phyloP scores from a whole-genome alignment of 1,284 basidiomycete genomes.

The Pseudomicrostroma phylloplanum region DNA sequence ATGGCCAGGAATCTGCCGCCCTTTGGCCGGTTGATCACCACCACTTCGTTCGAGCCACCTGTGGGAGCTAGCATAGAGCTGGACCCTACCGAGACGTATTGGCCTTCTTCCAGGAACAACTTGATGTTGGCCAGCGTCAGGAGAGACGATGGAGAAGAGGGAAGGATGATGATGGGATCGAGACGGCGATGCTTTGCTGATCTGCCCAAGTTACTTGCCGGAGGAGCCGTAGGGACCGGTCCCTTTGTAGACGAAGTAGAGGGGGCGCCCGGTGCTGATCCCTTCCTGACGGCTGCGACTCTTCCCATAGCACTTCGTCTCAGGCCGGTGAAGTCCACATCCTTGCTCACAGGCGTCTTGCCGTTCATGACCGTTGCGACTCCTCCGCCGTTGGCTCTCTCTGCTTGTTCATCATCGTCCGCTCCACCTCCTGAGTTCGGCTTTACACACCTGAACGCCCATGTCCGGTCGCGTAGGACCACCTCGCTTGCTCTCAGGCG shows the following conservation, averaged over 20 bases:
- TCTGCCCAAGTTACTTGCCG: neutral
- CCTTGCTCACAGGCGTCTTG: neutral
- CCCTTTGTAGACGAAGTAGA: conserved; percentile 12
- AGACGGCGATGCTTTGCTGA: conserved; percentile 40
- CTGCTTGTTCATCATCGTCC: neutral
- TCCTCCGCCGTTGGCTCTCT: neutral
- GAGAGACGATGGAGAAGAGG: conserved; percentile 85
- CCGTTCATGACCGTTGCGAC: neutral
- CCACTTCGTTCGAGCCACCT: conserved; percentile 30
- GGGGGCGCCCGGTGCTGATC: conserved; percentile 13
- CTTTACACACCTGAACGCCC: neutral
- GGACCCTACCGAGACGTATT: conserved; percentile 55
- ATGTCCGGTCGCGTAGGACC: conserved; percentile 29
- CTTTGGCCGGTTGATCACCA: conserved; percentile 23
- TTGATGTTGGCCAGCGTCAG: conserved; percentile 98
- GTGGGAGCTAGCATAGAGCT: conserved; percentile 10
- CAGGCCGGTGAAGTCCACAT: conserved; percentile 6
- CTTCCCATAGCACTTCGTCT: conserved; percentile 2
- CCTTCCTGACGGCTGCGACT: conserved; percentile 21
- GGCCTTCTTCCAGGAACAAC: conserved; percentile 79
- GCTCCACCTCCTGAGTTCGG: neutral
- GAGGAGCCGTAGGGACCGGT: conserved; percentile 2
- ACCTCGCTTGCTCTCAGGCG: conserved; percentile 32
- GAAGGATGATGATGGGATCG: conserved; percentile 89
- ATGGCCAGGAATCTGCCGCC: conserved; percentile 69